phyloP scores from a whole-genome alignment of 2,329 filamentous ascomycete genomes.

The Nemania diffusa region DNA sequence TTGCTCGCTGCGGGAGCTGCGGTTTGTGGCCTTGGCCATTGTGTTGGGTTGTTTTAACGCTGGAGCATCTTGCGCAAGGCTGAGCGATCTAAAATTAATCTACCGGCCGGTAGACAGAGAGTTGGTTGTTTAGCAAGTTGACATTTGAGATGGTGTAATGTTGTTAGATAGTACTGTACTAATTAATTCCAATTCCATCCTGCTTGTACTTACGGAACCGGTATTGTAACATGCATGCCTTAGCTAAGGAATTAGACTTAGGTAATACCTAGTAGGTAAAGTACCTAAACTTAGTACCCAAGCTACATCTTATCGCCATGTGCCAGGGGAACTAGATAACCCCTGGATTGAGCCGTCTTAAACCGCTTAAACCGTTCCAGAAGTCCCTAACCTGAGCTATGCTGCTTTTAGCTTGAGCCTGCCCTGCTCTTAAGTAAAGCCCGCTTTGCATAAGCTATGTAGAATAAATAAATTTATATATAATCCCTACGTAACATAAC shows the following conservation, averaged over 20 bases:
- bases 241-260: background rate
- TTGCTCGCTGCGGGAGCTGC: slow-evolving; percentile 45
- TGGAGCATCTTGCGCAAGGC: slow-evolving; percentile 51
- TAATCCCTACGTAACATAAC: too few relatives aligned
- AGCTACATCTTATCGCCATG: slow-evolving; percentile 37
- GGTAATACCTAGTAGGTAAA: background rate
- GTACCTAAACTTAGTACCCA: background rate
- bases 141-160: slow-evolving; percentile 16
- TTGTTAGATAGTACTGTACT: slow-evolving; percentile 11
- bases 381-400: background rate
- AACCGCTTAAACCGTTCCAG: too few relatives aligned
- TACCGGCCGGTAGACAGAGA: slow-evolving; percentile 4
- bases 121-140: slow-evolving; percentile 25
- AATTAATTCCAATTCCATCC: slow-evolving; percentile 17
- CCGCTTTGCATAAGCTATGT: too few relatives aligned
- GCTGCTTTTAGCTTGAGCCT: too few relatives aligned
- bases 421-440: too few relatives aligned
- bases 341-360: slow-evolving; percentile 20
- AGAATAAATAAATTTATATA: too few relatives aligned
- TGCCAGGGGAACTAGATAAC: slow-evolving; percentile 30
- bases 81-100: slow-evolving; percentile 13
- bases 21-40: slow-evolving; percentile 57
- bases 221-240: slow-evolving; percentile 3
- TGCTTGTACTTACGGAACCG: slow-evolving; percentile 14
- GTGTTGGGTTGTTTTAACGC: slow-evolving; percentile 54